Base-by-base conservation (phyloP, 768 basidiomycete species). In the Lyophyllum atratum region DNA sequence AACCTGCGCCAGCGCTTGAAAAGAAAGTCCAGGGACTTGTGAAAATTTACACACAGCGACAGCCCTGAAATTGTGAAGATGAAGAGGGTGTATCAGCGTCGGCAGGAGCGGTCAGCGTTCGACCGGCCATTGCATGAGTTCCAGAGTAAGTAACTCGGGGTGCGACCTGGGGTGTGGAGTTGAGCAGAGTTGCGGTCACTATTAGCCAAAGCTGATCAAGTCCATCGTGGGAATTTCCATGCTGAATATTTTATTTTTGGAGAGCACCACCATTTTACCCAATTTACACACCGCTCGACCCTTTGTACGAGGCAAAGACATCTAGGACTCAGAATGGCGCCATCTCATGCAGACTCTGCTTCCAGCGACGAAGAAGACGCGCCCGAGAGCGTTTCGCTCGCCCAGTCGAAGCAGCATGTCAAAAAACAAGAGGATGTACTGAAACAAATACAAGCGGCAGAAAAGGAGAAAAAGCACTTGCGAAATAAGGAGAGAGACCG, bases 311-410 rank as follows among this genome's bases (percentile, higher is more conserved):
- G 11, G 12, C 25, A 14, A 31, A 21, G 12, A 28, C 26, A 17
- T 15, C 24, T 10, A 11, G 19, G 42, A n/a, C 29, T 2, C 42
- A 46, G 8, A 17, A 62, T 62, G 63, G 51, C 59, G 33, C 54
- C 49, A 39, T 31, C 39, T 46, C 37, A 40, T 34, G 42, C 46
- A 47, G 51, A 49, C 22, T 56, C 45, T 43, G 42, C 46, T 31
- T 62, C 65, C n/a, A 61, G 63, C 47, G 61, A 60, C n/a, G 64
- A 66, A n/a, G 62, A 59, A 34, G 66, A 63, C 28, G 59, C 52
- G 31, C 66, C 66, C 22, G 66, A 68, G 51, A 52, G 43, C 37
- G 31, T 66, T 21, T 61, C 66, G 33, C 61, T 68, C 25, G 39
- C 58, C 9, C 63, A 68, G 44, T 66, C 66, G 3, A 68, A 52